Evolutionary conservation across 305 asterid species (phyloP).

Genomic region (Striga hermonthica): DNA sequence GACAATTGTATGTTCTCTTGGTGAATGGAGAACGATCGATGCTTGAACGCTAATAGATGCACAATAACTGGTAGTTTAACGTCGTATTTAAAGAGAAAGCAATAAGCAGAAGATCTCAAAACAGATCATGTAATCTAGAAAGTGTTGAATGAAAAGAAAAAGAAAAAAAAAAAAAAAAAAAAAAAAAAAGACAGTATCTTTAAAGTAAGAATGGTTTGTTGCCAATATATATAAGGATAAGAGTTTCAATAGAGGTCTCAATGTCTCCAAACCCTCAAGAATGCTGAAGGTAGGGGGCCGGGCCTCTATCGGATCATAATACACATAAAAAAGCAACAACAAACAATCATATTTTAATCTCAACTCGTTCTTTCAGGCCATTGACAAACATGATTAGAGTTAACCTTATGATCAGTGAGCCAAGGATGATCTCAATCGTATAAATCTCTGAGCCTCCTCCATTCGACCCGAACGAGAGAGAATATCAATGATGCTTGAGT

Average conservation of each 20-base stretch:
- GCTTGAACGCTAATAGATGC: background rate
- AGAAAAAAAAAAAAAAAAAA: background rate
- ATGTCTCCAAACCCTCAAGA: constrained; percentile 42
- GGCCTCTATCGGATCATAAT: too few species aligned
- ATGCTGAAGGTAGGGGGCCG: background rate
- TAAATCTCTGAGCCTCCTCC: constrained; percentile 61
- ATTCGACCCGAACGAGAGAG: constrained; percentile 49
- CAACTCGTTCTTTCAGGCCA: background rate
- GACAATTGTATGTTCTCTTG: constrained; percentile 1
- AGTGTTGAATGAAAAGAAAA: background rate
- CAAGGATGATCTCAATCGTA: constrained; percentile 47
- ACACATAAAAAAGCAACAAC: too few species aligned
- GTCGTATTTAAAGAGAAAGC: constrained; percentile 21
- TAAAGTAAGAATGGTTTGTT: constrained; percentile 21
- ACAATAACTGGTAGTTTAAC: background rate
- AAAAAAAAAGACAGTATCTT: constrained; percentile 2
- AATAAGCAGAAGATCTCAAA: constrained; percentile 21
- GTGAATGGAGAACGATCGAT: background rate
- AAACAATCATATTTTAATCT: background rate
- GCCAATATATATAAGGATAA: constrained; percentile 58
- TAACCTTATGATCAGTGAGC: constrained; percentile 22
- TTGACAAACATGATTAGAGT: background rate
- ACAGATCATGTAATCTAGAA: constrained; percentile 19
- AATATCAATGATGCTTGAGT: constrained; percentile 50
- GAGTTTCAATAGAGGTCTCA: constrained; percentile 75